Evolutionary conservation across 371 early-diverging fungal species (phyloP).

Genomic region (Mucor ambiguus): DNA sequence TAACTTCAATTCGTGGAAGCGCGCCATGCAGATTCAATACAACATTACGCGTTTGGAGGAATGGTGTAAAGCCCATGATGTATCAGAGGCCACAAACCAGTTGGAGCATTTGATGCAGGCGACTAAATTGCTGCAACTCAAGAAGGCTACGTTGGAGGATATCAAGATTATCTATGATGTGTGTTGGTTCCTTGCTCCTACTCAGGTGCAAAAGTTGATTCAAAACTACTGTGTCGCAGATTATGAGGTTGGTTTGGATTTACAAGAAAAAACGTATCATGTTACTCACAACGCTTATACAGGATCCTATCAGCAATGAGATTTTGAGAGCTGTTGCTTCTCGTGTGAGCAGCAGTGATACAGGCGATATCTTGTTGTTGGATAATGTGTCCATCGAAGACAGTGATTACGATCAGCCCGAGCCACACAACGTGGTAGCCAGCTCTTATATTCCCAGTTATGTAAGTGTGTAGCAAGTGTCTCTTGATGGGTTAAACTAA

Average conservation of each 20-base stretch:
- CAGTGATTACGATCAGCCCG: conserved; percentile 64
- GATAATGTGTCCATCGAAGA: conserved; percentile 84
- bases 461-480: conserved; percentile 13
- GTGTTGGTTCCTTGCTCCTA: conserved; percentile 91
- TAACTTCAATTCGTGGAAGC: conserved; percentile 88
- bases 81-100: conserved; percentile 87
- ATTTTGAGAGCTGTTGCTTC: conserved; percentile 89
- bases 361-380: conserved; percentile 83
- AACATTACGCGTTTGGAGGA: conserved; percentile 95
- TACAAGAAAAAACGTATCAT: background rate
- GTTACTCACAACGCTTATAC: background rate
- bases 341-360: conserved; percentile 82
- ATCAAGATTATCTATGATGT: conserved; percentile 95
- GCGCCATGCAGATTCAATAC: conserved; percentile 96
- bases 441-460: conserved; percentile 59
- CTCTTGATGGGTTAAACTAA: background rate
- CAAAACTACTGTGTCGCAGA: conserved; percentile 77
- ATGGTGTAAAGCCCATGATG: conserved; percentile 95
- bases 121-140: conserved; percentile 92
- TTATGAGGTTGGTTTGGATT: conserved; percentile 59
- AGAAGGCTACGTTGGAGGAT: conserved; percentile 89
- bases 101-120: conserved; percentile 93
- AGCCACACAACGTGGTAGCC: conserved; percentile 56
- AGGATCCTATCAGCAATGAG: conserved; percentile 56
- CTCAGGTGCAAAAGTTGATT: conserved; percentile 95